phyloP scores from a whole-genome alignment of 2,329 filamentous ascomycete genomes.

The Aurifilum marmelostoma region DNA sequence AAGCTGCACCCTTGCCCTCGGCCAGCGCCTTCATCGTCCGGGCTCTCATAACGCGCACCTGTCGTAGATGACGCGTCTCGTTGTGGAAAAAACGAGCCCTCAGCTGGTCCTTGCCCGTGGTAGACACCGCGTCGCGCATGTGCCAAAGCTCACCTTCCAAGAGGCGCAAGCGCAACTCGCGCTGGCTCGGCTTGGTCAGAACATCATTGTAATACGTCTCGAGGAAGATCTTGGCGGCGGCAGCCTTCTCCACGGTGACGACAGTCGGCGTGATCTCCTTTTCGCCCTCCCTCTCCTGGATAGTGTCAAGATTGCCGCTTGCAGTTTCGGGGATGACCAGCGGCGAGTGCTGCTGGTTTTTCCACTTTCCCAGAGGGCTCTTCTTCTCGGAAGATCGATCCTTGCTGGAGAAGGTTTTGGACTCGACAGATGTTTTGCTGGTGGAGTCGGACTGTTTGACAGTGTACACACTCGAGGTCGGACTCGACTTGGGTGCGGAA shows the following conservation, averaged over 20 bases:
- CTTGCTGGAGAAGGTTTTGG: slow-evolving; percentile 41
- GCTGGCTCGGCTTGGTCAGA: slow-evolving; percentile 58
- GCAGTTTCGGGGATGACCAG: slow-evolving; percentile 30
- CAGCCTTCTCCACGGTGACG: slow-evolving; percentile 73
- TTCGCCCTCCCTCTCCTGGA: slow-evolving; percentile 41
- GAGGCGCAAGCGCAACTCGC: slow-evolving; percentile 62
- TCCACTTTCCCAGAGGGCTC: slow-evolving; percentile 35
- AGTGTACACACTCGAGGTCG: slow-evolving; percentile 32
- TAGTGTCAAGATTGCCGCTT: slow-evolving; percentile 37
- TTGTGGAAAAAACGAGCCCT: slow-evolving; percentile 64
- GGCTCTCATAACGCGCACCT: slow-evolving; percentile 70
- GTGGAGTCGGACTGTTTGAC: slow-evolving; percentile 37
- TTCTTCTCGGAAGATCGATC: slow-evolving; percentile 36
- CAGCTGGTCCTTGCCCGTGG: slow-evolving; percentile 56
- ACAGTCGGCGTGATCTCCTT: slow-evolving; percentile 40
- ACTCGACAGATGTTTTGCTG: slow-evolving; percentile 46
- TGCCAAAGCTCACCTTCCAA: slow-evolving; percentile 67
- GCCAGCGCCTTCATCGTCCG: slow-evolving; percentile 46
- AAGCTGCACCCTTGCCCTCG: slow-evolving; percentile 17
- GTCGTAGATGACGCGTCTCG: slow-evolving; percentile 76
- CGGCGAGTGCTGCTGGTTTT: slow-evolving; percentile 29
- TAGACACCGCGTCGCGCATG: slow-evolving; percentile 51
- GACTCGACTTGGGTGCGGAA: slow-evolving; percentile 34
- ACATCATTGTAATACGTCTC: slow-evolving; percentile 83
- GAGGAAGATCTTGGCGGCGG: slow-evolving; percentile 82